Base-by-base conservation (phyloP, 164 flowering plant species). In the Taxillus chinensis region DNA sequence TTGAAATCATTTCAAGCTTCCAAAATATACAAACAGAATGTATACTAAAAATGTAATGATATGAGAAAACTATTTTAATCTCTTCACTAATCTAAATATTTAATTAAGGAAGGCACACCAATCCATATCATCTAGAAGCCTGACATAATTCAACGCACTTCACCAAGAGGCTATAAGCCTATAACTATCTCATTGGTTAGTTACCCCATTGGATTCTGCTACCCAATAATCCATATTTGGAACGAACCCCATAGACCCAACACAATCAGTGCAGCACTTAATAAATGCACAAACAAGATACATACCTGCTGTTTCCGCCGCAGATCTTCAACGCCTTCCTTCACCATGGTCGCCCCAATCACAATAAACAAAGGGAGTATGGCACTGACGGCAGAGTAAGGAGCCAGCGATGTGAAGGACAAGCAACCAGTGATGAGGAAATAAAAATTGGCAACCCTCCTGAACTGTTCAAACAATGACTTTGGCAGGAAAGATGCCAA, bases 371-470 rank as follows among this genome's bases (percentile, higher is more conserved):
- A 74, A 40, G 89, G 89, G 45, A 81, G 7, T 14, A 84, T 70
- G 15, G 86, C 81, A 64, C 86, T 82, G 38, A 77, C 73, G 56
- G 85, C 78, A 1, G 71, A 13, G 48, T 79, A 84, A 67, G 89
- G 89, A 9, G 89, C 82, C 4, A 84, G 74, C 2, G 74, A 58
- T 16, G 87, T 82, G 67, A 84, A 80, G 49, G 86, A 55, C 71
- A 84, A 58, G 46, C 68, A 67, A 0, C 85, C 89, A 57, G 73
- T 70, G 54, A 84, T 72, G n/a, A 82, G 76, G 66, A 84, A 84
- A 71, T 64, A 84, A 41, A 85, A 85, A 52, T 85, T 85, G n/a
- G 87, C 90, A 53, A 85, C 86, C 56, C 90, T 79, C 64, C 89
- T 74, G 51, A 84, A 84, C 77, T 84, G 89, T 76, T 84, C 89